Conservation (phyloP, 2,329 filamentous ascomycete species). For the Diaporthe sp. region DNA sequence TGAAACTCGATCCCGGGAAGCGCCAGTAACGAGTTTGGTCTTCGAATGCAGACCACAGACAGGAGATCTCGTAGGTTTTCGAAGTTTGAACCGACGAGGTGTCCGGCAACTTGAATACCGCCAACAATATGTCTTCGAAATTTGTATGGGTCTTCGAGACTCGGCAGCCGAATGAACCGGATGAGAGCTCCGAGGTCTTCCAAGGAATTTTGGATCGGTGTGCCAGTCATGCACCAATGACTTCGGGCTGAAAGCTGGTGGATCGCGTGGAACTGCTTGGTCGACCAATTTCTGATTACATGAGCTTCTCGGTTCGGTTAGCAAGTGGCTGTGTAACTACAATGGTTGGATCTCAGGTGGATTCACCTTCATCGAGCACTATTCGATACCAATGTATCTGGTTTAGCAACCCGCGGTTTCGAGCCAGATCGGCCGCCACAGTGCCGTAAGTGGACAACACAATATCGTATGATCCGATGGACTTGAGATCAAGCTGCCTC, state of each 20-base stretch:
- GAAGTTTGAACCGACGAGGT: neutral
- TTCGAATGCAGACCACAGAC: conserved; percentile 1
- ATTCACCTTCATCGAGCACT: conserved; percentile 45
- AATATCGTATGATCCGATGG: conserved; percentile 7
- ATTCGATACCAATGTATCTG: conserved; percentile 22
- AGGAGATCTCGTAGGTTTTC: conserved; percentile 8
- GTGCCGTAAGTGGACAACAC: conserved; percentile 17
- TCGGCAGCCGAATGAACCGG: conserved; percentile 43
- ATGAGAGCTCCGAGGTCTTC: conserved; percentile 44
- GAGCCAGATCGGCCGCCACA: neutral
- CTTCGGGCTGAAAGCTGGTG: conserved; percentile 41
- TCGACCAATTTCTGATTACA: conserved; percentile 42
- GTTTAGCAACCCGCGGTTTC: neutral
- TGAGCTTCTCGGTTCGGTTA: neutral
- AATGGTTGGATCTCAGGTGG: conserved; percentile 38
- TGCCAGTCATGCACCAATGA: conserved; percentile 46
- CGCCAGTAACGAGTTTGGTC: neutral
- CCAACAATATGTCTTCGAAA: conserved; percentile 38
- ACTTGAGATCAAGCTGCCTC: neutral
- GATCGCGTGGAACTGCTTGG: conserved; percentile 45
- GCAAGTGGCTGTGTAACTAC: neutral
- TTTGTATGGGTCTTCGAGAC: conserved; percentile 37
- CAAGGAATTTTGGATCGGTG: conserved; percentile 45
- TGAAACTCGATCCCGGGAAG: neutral
- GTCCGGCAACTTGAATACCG: neutral